phyloP scores from a whole-genome alignment of 2,329 filamentous ascomycete species.

The Pezicula radicicola region DNA sequence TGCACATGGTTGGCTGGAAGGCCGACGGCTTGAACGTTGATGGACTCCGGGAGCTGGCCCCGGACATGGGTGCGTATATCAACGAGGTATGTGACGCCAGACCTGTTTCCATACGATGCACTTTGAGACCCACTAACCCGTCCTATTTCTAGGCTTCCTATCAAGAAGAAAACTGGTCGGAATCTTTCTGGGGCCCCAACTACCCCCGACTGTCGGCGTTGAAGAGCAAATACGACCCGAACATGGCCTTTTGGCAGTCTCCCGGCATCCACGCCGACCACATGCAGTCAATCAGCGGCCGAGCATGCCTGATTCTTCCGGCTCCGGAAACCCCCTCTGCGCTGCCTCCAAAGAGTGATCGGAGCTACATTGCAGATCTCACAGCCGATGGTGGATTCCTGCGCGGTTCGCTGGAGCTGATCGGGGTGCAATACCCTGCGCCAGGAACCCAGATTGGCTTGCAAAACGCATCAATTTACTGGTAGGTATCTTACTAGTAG shows the following conservation, averaged over 20 bases:
- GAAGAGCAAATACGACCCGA: slow-evolving; percentile 4
- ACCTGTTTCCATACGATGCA: background rate
- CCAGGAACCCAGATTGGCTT: too few relatives aligned
- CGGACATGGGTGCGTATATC: slow-evolving; percentile 1
- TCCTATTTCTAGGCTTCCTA: background rate
- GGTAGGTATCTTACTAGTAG: too few relatives aligned
- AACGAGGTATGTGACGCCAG: slow-evolving; percentile 4
- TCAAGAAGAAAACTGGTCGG: background rate
- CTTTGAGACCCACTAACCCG: background rate
- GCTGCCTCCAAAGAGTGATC: too few relatives aligned
- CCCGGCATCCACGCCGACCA: slow-evolving; percentile 36
- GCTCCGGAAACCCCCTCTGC: too few relatives aligned
- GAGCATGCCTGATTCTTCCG: too few relatives aligned
- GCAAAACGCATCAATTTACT: too few relatives aligned
- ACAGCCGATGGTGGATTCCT: too few relatives aligned
- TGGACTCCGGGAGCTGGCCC: background rate
- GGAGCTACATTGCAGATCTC: too few relatives aligned
- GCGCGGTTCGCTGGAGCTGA: too few relatives aligned
- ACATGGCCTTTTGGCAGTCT: slow-evolving; percentile 1
- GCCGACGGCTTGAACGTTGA: background rate
- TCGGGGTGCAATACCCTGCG: too few relatives aligned
- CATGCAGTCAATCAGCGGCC: slow-evolving; percentile 8
- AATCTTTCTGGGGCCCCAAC: slow-evolving; percentile 1
- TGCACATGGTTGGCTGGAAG: too few relatives aligned
- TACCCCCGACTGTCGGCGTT: background rate